Conservation (phyloP, 1,139 yeast species). For the Petasospora fabianii region DNA sequence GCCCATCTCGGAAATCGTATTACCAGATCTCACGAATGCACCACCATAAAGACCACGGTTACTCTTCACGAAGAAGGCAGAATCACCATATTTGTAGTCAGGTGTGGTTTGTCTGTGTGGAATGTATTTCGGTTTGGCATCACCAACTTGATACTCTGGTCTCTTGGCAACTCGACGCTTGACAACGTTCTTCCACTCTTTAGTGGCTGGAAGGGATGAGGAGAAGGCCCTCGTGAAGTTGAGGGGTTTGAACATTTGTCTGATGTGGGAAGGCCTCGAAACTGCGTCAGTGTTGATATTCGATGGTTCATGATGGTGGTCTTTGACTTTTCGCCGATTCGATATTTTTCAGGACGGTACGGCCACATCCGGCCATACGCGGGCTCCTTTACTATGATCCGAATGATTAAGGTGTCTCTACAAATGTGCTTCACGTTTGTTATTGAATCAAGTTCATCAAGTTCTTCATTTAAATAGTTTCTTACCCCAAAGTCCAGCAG, state of each 20-base stretch:
- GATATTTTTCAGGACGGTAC: conserved; percentile 2
- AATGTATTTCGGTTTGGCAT: conserved; percentile 40
- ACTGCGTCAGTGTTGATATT: background rate
- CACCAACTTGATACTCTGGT: conserved; percentile 42
- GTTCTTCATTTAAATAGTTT: conserved; percentile 17
- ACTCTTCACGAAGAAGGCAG: conserved; percentile 75
- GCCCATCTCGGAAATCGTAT: conserved; percentile 72
- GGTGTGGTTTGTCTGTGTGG: conserved; percentile 57
- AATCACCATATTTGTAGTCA: conserved; percentile 77
- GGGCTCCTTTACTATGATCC: background rate
- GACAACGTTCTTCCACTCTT: conserved; percentile 22
- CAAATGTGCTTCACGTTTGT: too few species aligned
- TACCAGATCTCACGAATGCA: conserved; percentile 71
- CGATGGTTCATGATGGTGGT: background rate
- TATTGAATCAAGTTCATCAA: too few species aligned
- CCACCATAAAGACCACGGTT: conserved; percentile 92
- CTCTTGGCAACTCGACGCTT: conserved; percentile 34
- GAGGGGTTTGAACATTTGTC: conserved; percentile 19
- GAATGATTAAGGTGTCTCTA: background rate
- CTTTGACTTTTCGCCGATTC: conserved; percentile 3
- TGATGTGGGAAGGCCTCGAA: too few species aligned
- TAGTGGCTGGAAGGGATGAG: conserved; percentile 10
- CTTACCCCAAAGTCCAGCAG: conserved; percentile 19
- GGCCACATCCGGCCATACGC: conserved; percentile 12
- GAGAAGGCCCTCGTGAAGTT: conserved; percentile 22